These are phyloP conservation scores for Hypomontagnella submonticulosa DNA, from an alignment of 495 filamentous ascomycete genomes.

Conservation along the genomic window DNA sequence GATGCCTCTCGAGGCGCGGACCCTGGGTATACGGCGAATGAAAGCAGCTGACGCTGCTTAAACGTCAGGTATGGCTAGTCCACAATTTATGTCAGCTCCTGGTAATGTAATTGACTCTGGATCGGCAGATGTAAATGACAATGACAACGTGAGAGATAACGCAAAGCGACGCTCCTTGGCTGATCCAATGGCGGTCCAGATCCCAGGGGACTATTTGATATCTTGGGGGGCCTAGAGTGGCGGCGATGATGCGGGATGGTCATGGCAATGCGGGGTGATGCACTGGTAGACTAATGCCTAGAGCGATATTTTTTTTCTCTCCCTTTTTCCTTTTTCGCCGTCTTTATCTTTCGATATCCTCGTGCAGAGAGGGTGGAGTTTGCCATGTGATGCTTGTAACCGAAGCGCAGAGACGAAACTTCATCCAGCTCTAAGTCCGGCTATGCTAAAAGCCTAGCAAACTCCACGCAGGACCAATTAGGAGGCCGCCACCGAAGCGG, in stretches of 20 bases:
- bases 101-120: constrained; percentile 21
- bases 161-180: constrained; percentile 19
- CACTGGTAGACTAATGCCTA: constrained; percentile 23
- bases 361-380: constrained; percentile 20
- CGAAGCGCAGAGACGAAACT: constrained; percentile 30
- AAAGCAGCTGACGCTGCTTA: constrained; percentile 44
- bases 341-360: constrained; percentile 15
- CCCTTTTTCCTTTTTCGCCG: constrained; percentile 2
- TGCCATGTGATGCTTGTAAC: constrained; percentile 35
- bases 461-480: constrained; percentile 15
- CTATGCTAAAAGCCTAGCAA: constrained; percentile 10
- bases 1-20: constrained; percentile 31
- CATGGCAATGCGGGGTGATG: constrained; percentile 40
- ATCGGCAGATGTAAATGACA: constrained; percentile 33
- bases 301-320: constrained; percentile 10
- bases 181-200: constrained; percentile 39
- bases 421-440: constrained; percentile 20
- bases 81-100: constrained; percentile 31
- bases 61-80: constrained; percentile 40
- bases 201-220: background rate
- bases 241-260: constrained; percentile 26
- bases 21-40: constrained; percentile 34
- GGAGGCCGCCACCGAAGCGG: constrained; percentile 2
- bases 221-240: constrained; percentile 27
- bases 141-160: constrained; percentile 34